Conservation (phyloP, 208 protist species). For the Acanthamoeba triangularis region DNA sequence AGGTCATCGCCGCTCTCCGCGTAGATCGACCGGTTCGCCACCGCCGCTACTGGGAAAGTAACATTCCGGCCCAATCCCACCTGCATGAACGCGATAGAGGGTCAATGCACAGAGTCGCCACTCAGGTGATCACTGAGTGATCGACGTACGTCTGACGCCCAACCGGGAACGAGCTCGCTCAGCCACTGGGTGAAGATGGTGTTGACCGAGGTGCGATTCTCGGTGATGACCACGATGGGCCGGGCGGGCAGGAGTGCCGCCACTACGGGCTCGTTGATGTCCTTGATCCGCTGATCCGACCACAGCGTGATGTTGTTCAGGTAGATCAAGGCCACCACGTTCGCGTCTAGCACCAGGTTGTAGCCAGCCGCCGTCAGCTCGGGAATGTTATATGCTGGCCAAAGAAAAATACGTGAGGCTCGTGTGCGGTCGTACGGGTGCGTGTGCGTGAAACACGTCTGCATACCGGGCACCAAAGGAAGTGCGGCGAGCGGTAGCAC, state of each 20-base stretch:
- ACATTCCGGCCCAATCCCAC: neutral
- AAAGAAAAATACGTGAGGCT: neutral
- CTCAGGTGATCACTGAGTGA: neutral
- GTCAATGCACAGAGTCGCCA: neutral
- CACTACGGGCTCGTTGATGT: neutral
- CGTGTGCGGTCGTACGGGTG: neutral
- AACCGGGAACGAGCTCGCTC: neutral
- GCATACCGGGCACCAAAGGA: neutral
- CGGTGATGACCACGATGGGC: neutral
- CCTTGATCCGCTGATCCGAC: conserved; percentile 26
- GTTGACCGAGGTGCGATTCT: neutral
- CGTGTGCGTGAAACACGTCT: no score
- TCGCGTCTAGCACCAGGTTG: neutral
- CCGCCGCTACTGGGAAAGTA: neutral
- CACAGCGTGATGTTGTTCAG: conserved; percentile 1
- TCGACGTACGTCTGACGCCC: neutral
- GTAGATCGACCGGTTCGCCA: neutral
- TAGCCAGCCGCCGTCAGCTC: neutral
- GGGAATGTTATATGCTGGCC: conserved; percentile 13
- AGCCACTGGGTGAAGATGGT: neutral
- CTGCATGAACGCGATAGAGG: neutral
- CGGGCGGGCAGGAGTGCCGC: neutral
- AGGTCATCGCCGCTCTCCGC: neutral
- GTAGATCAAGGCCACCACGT: conserved; percentile 16
- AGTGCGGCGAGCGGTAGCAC: conserved; percentile 8